Conservation (phyloP, 148 eudicot genomes). For the Vaccinium macrocarpon region DNA sequence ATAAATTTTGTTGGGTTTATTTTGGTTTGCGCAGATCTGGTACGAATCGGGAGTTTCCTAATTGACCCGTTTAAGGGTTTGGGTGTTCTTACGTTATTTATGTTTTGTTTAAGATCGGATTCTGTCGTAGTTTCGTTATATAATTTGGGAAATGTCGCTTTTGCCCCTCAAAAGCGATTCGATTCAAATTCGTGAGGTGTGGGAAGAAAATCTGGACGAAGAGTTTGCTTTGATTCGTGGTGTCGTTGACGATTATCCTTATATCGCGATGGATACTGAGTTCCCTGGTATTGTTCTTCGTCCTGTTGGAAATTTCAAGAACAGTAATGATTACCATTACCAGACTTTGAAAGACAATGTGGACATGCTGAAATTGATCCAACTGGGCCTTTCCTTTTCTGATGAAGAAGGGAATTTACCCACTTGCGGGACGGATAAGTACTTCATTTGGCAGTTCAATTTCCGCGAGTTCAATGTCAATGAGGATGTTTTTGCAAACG, state of each 20-base stretch:
- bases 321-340: slow-evolving; percentile 31
- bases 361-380: slow-evolving; percentile 51
- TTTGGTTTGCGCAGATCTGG: slow-evolving; percentile 8
- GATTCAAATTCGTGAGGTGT: slow-evolving; percentile 51
- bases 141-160: slow-evolving; percentile 34
- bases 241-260: slow-evolving; percentile 42
- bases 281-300: slow-evolving; percentile 47
- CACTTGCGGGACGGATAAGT: slow-evolving; percentile 44
- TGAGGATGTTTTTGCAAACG: slow-evolving; percentile 45
- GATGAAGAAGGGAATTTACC: slow-evolving; percentile 48
- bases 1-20: not conserved
- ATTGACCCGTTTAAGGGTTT: not conserved
- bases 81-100: not conserved
- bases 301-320: slow-evolving; percentile 37
- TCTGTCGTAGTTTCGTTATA: not conserved
- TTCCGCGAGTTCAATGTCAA: slow-evolving; percentile 49
- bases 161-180: slow-evolving; percentile 33
- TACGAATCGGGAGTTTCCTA: not conserved
- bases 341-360: slow-evolving; percentile 49
- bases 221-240: slow-evolving; percentile 41
- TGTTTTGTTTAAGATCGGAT: not conserved
- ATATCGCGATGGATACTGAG: slow-evolving; percentile 56
- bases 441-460: slow-evolving; percentile 60
- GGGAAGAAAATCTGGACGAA: slow-evolving; percentile 43
- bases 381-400: slow-evolving; percentile 46